Percentiles rank a stretch among this genome's conserved stretches.
phyloP scores from a whole-genome alignment of 331 rosid genomes.

The Saraca asoca region DNA sequence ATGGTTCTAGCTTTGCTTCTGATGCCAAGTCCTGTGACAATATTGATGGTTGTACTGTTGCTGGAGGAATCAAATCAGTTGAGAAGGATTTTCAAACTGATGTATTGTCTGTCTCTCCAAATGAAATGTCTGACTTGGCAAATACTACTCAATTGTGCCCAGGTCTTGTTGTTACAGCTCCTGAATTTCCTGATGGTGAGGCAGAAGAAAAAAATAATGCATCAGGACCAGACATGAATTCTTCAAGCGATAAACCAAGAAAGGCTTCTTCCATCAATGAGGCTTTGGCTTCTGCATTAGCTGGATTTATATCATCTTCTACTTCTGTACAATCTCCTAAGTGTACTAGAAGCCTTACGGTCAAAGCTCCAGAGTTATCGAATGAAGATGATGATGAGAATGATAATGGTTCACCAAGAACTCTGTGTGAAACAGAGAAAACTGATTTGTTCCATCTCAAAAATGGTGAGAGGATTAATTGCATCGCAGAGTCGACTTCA shows the following conservation, averaged over 20 bases:
- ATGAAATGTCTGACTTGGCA: conserved; percentile 41
- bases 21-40: conserved; percentile 49
- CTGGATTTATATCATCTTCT: conserved; percentile 58
- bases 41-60: conserved; percentile 35
- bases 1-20: conserved; percentile 55
- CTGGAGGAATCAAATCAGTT: conserved; percentile 47
- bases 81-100: conserved; percentile 45
- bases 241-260: conserved; percentile 47
- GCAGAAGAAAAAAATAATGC: conserved; percentile 52
- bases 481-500: conserved; percentile 35
- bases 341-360: conserved; percentile 41
- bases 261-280: conserved; percentile 62
- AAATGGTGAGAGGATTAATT: conserved; percentile 30
- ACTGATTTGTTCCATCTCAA: conserved; percentile 34
- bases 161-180: conserved; percentile 78
- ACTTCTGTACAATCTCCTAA: conserved; percentile 42
- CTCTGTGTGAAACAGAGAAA: conserved; percentile 28
- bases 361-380: conserved; percentile 63
- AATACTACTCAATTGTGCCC: conserved; percentile 52
- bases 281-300: conserved; percentile 81
- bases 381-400: conserved; percentile 48
- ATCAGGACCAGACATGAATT: conserved; percentile 30
- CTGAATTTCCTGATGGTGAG: conserved; percentile 68
- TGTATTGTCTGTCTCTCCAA: conserved; percentile 35
- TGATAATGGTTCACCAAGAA: conserved; percentile 27